These are phyloP conservation scores for Pseudocercospora ulei DNA, from an alignment of 2,329 filamentous ascomycete species.

Conservation along the genomic window DNA sequence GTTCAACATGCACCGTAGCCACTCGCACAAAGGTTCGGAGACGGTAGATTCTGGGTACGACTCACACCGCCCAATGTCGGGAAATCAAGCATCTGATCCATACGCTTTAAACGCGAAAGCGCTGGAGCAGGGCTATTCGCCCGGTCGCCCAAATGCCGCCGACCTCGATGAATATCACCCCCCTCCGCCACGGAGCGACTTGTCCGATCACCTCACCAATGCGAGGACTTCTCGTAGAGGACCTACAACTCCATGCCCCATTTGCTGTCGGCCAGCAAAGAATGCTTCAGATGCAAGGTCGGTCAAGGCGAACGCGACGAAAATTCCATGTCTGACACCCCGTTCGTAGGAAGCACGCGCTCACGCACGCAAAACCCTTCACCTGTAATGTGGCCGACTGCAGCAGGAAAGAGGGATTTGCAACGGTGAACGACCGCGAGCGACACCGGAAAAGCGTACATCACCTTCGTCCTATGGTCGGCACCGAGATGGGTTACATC, in stretches of 20 bases:
- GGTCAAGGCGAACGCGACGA: too few species aligned
- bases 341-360: constrained; percentile 57
- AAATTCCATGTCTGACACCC: constrained; percentile 6
- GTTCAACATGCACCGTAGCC: not conserved
- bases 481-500: constrained; percentile 38
- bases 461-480: constrained; percentile 39
- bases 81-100: constrained; percentile 1
- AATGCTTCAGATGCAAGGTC: constrained; percentile 24
- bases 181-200: constrained; percentile 8
- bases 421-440: constrained; percentile 70
- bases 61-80: constrained; percentile 9
- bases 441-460: constrained; percentile 66
- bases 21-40: constrained; percentile 1
- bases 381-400: constrained; percentile 54
- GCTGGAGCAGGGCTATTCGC: constrained; percentile 10
- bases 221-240: constrained; percentile 7
- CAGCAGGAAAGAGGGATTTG: constrained; percentile 54
- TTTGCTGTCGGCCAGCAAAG: constrained; percentile 16
- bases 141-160: not conserved
- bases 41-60: constrained; percentile 19
- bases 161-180: not conserved
- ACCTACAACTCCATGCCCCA: constrained; percentile 4
- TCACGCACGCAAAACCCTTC: constrained; percentile 59
- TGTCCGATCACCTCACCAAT: constrained; percentile 4
- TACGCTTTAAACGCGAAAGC: constrained; percentile 13